Evolutionary conservation across 1,139 yeast species (phyloP).

Genomic region (Saccharomyces hybrid): DNA sequence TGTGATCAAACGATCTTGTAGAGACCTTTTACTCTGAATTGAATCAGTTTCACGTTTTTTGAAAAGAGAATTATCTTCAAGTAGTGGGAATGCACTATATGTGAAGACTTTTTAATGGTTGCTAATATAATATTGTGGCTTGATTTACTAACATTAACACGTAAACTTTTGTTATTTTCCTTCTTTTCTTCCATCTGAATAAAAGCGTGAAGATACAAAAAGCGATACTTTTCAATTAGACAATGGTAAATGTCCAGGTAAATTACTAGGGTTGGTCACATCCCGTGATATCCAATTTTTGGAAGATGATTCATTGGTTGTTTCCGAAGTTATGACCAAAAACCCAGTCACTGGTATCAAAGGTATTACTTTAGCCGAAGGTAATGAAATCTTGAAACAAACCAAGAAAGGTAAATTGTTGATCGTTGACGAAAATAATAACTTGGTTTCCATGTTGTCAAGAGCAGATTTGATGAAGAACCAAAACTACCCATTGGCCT

Average conservation of each 20-base stretch:
- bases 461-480: slow-evolving; percentile 97
- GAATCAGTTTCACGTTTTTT: background rate
- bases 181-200: background rate
- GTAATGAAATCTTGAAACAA: slow-evolving; percentile 81
- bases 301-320: slow-evolving; percentile 56
- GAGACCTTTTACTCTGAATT: slow-evolving; percentile 49
- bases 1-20: slow-evolving; percentile 96
- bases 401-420: slow-evolving; percentile 98
- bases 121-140: background rate
- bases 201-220: background rate
- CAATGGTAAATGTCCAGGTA: slow-evolving; percentile 79
- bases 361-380: slow-evolving; percentile 77
- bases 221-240: slow-evolving; percentile 38
- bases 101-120: background rate
- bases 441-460: slow-evolving; percentile 80
- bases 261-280: slow-evolving; percentile 89
- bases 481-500: slow-evolving; percentile 87
- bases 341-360: slow-evolving; percentile 77
- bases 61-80: background rate
- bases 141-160: background rate
- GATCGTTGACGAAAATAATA: slow-evolving; percentile 70
- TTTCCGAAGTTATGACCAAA: slow-evolving; percentile 81
- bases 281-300: slow-evolving; percentile 96
- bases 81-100: background rate
- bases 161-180: background rate